Conservation (phyloP, 495 filamentous ascomycete genomes). For the Talaromyces thailandensis region DNA sequence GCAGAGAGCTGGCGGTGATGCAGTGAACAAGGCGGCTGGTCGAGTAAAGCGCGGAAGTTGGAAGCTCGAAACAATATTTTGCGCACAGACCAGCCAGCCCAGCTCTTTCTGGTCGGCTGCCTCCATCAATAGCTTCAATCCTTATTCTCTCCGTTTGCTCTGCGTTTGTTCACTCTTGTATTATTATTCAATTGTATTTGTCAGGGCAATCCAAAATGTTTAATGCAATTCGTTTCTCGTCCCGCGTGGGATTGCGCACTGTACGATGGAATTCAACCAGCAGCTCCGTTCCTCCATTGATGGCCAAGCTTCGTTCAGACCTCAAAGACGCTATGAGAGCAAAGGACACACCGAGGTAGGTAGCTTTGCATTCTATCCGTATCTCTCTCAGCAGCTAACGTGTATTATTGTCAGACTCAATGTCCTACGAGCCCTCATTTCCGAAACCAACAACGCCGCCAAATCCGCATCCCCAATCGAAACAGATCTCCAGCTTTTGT, state of each 20-base stretch:
- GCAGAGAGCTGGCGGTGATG: not conserved
- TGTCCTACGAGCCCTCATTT: constrained; percentile 51
- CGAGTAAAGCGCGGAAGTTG: not conserved
- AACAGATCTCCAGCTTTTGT: constrained; percentile 49
- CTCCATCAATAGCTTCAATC: not conserved
- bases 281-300: constrained; percentile 34
- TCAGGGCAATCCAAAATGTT: constrained; percentile 16
- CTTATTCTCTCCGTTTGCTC: not conserved
- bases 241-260: constrained; percentile 18
- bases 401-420: constrained; percentile 27
- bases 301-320: constrained; percentile 45
- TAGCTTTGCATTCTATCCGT: constrained; percentile 9
- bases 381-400: constrained; percentile 6
- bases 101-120: not conserved
- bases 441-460: constrained; percentile 53
- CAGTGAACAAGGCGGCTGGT: not conserved
- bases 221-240: constrained; percentile 15
- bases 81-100: constrained; percentile 1
- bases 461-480: constrained; percentile 50
- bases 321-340: constrained; percentile 54
- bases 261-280: constrained; percentile 35
- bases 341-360: constrained; percentile 50
- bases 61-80: constrained; percentile 1
- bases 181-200: constrained; percentile 3
- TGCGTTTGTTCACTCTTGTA: constrained; percentile 9